Base-by-base conservation (phyloP, 139 green algal species). In the Chlorokybus atmophyticus region DNA sequence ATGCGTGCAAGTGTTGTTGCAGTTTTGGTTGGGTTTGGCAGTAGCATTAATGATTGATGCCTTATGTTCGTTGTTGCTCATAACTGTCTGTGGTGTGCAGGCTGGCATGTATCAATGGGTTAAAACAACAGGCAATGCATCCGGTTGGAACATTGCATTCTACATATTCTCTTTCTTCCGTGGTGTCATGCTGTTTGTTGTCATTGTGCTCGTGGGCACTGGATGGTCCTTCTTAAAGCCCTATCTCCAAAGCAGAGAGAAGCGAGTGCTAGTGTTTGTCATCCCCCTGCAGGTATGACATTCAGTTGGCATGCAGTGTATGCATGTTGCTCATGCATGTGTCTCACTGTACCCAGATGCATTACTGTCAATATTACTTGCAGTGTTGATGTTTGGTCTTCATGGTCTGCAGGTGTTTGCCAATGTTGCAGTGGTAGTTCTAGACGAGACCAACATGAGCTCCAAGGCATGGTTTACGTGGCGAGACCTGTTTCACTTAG, bases 131-230 rank as follows among this genome's bases (percentile, higher is more conserved):
- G 83, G 90, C 42, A 51, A 73, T 38, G 72, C 87, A 0, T 73
- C 94, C 35, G 89, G 87, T 53, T 96, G 90, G 90, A 95, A 94
- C 66, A 79, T 93, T 26, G 87, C 82, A n/a, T 97, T 82, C 64
- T 96, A 97, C 74, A 68, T 95, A 50, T 93, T 94, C 77, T 94
- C 81, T 28, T 90, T 87, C 62, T 78, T 86, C 54, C 74, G 86
- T 5, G 82, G 83, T 30, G 53, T 95, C 21, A 82, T 95, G 50
- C 93, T 73, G 26, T 96, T 97, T 77, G 81, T 67, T 5, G 79
- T 95, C 23, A 73, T 97, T 23, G 79, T 96, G 28, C 79, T 97
- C 32, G 86, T 97, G 23, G 87, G 83, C 60, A 93, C 87, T 0
- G 90, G 86, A 1, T 95, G 87, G 87, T 86, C 69, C 23, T 94